Base-by-base conservation (phyloP, 306 rosid genomes). In the Vigna unguiculata region DNA sequence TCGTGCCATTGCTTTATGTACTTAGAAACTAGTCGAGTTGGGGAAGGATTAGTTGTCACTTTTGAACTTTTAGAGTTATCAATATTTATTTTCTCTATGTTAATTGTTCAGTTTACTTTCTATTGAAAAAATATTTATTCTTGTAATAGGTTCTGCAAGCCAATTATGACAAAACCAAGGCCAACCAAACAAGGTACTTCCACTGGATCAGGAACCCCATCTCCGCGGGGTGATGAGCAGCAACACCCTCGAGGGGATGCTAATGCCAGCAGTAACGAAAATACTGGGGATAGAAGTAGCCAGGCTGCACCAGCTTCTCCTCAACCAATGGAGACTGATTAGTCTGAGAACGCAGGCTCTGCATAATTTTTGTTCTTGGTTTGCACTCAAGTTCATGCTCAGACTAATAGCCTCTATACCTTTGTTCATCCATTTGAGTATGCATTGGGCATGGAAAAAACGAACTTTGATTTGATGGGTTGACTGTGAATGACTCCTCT, bases 271-370 rank as follows among this genome's bases (percentile, higher is more conserved):
- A 11, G 81, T 30, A 48, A 66, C 8, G 87, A 82, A 17, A 80
- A 60, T 62, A 70, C 86, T 14, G 89, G 79, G 3, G 88, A 81
- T 8, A 83, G 51, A 1, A 54, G 47, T 28, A 64, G 66, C 38
- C 88, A 90, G 71, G 91, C 16, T 41, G 83, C 96, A 14, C 87
- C 85, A 0, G 77, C 91, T 0, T 71, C 86, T 15, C 19, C 85
- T 2, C 95, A 95, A 77, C 86, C 96, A 41, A 95, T 92, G 99
- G 97, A 94, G 65, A 86, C 91, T 1, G 96, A 92, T 36, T 82
- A 91, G 72, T 40, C 96, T 5, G 92, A 93, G 59, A 79, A 83
- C 52, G n/a, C 86, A 45, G 74, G 82, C 75, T 74, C 84, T 61
- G 88, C 88, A 0, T 93, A 76, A 72, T 83, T 78, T 15, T 81